Base-by-base conservation (phyloP, 148 eudicot genomes). In the Heliosperma pusillum region DNA sequence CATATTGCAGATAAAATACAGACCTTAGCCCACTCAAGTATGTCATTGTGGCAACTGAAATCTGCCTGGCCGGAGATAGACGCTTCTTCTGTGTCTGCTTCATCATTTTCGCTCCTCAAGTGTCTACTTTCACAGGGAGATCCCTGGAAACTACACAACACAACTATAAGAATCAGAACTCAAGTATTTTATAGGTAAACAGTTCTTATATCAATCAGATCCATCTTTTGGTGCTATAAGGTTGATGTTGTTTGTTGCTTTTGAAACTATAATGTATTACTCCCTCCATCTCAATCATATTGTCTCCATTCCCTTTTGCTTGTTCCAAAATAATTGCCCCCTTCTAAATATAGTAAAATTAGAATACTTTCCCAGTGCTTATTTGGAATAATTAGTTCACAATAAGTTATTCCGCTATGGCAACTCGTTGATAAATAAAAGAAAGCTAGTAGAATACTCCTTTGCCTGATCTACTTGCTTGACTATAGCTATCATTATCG, bases 1-100 rank as follows among this genome's bases (percentile, higher is more conserved):
- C 45, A 27, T 57, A 12, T 44, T 60, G 63, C 40, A 19, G 45
- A 42, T 71, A 56, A 59, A 40, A 74, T 66, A 26, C 74, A 68
- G 71, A 92, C 98, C 97, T 89, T 95, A 70, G 97, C 97, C 98
- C 97, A 92, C 74, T 92, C 93, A 72, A 95, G 91, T 71, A 92
- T 86, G 76, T 92, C 97, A 80, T 77, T 76, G 69, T 92, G 92
- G 73, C 87, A 89, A 67, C 83, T 86, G 70, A 78, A 86, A 82
- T 83, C 85, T 67, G 85, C 91, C 79, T 84, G 91, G 47, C 94
- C 96, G 62, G 98, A 95, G 80, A 82, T 85, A 66, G 97, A 95
- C 68, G 96, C 74, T 77, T 92, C 98, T 71, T 87, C 97, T 45
- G 83, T 79, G 66, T 90, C 98, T 67, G 87, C 80, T 77, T 87